Base-by-base conservation (phyloP, 208 protist species). In the Wallacemonas rigidus region DNA sequence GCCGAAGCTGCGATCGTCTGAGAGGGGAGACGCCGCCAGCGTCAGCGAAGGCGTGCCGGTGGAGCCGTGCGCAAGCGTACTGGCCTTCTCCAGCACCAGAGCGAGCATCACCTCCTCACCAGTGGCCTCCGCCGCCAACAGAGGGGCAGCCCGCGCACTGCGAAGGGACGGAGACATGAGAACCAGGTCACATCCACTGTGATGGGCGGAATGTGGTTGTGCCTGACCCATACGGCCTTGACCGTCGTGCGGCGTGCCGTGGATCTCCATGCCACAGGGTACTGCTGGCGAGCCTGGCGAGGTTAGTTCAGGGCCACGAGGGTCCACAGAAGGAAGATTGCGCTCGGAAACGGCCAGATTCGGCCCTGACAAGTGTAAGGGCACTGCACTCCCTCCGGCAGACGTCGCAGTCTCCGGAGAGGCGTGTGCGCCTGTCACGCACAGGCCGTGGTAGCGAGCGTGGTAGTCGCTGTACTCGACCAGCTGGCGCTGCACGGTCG, bases 401-500 rank as follows among this genome's bases (percentile, higher is more conserved):
- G 26, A 26, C 26, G 26, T 26, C 26, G 26, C 26, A 26, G 26
- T 26, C 26, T 26, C 26, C 43, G 69, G 40, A 9, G 12, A 41
- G 3, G 47, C n/a, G 3, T 35, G 50, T 1, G 51, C 15, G 53
- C 60, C 53, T 39, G 57, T 40, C 54, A 53, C 45, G 48, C 70
- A 74, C 58, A 74, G 51, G 2, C 70, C 70, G 50, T 74, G 70
- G 50, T 43, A 35, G 4, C 45, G 70, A 3, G 55, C 70, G 70
- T 74, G 58, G 41, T 44, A 72, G 41, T 73, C 72, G 55, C 71
- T 77, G 74, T 83, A 81, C 38, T 76, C 65, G 57, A 47, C 55
- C 54, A 83, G 69, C 67, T 81, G 79, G 50, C 80, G 77, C 56
- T 87, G 77, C 55, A 81, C 61, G 15, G 74, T 63, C 5, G 79